Evolutionary conservation across 2,329 filamentous ascomycete species (phyloP).

Genomic region (Penicillium palitans): DNA sequence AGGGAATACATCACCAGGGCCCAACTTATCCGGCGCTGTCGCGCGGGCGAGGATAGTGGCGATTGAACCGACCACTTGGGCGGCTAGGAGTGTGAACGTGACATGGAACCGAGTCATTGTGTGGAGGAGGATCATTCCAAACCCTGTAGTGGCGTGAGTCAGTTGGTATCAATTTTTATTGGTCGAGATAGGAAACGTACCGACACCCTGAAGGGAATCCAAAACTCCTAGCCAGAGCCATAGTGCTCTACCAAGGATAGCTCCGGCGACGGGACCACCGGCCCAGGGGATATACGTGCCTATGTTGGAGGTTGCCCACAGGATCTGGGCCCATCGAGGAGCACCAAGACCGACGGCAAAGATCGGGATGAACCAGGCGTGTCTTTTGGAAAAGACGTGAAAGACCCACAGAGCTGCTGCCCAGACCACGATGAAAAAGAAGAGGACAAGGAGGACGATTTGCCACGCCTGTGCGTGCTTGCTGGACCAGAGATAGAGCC

Average conservation of each 20-base stretch:
- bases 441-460: slow-evolving; percentile 53
- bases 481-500: slow-evolving; percentile 61
- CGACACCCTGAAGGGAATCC: slow-evolving; percentile 65
- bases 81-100: slow-evolving; percentile 58
- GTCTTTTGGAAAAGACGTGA: slow-evolving; percentile 56
- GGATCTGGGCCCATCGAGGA: slow-evolving; percentile 67
- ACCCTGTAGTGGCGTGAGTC: slow-evolving; percentile 38
- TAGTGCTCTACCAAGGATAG: slow-evolving; percentile 57
- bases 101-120: slow-evolving; percentile 66
- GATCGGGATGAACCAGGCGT: slow-evolving; percentile 68
- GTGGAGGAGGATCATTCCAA: slow-evolving; percentile 67
- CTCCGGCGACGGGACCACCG: slow-evolving; percentile 53
- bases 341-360: slow-evolving; percentile 66
- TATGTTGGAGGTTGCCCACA: slow-evolving; percentile 63
- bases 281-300: slow-evolving; percentile 63
- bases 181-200: not conserved
- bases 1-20: slow-evolving; percentile 59
- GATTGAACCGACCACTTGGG: slow-evolving; percentile 62
- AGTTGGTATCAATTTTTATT: not conserved
- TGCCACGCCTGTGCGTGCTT: slow-evolving; percentile 57
- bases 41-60: slow-evolving; percentile 64
- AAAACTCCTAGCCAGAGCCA: slow-evolving; percentile 69
- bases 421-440: slow-evolving; percentile 60
- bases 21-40: slow-evolving; percentile 60
- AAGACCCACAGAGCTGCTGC: slow-evolving; percentile 48